These are phyloP conservation scores for Spatholobus suberectus DNA, from an alignment of 306 rosid species.

Conservation along the genomic window DNA sequence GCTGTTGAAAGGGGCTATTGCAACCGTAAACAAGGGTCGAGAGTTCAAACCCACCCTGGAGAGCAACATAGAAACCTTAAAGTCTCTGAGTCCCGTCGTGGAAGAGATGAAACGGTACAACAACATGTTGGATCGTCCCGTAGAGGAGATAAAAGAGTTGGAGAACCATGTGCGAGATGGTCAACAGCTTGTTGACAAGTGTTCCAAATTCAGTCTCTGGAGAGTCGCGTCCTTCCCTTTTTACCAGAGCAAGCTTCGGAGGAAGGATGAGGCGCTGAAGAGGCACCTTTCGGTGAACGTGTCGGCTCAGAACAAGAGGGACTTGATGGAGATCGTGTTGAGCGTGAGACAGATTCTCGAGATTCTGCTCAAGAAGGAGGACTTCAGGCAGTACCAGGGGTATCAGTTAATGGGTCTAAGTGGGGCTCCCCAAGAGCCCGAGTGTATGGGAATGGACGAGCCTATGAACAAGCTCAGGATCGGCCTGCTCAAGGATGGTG, in stretches of 20 bases:
- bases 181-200: conserved; percentile 40
- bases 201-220: conserved; percentile 42
- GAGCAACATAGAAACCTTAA: conserved; percentile 30
- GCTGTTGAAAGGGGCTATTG: not conserved
- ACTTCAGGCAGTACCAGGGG: too few relatives aligned
- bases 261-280: not conserved
- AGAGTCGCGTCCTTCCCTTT: conserved; percentile 8
- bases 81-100: conserved; percentile 10
- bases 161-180: conserved; percentile 31
- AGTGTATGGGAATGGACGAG: conserved; percentile 53
- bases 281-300: conserved; percentile 19
- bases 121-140: conserved; percentile 36
- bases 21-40: conserved; percentile 23
- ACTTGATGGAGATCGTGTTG: conserved; percentile 24
- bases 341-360: not conserved
- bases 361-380: not conserved
- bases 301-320: conserved; percentile 34
- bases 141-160: conserved; percentile 20
- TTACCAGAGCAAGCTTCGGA: conserved; percentile 37
- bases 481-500: conserved; percentile 47
- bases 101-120: conserved; percentile 30
- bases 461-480: conserved; percentile 47
- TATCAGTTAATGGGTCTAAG: not conserved
- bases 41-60: not conserved
- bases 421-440: conserved; percentile 51